Conservation (phyloP, 192 early-diverging fungal genomes). For the Umbelopsis sp. region DNA sequence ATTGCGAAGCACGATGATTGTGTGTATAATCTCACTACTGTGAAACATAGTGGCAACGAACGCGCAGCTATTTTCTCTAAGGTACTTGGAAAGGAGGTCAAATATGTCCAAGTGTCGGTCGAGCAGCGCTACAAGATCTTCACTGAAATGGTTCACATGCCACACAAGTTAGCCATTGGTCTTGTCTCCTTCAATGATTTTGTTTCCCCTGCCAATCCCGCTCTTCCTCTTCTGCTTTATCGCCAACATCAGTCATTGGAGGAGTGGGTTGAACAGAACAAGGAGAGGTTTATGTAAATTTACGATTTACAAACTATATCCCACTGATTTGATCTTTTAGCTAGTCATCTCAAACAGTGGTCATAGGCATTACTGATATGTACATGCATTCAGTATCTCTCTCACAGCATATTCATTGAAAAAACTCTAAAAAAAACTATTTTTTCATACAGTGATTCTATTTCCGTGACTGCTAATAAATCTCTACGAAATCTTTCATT, state of each 20-base stretch:
- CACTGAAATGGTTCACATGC: neutral
- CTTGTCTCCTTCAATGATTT: neutral
- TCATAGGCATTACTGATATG: too few species aligned
- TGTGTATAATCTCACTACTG: neutral
- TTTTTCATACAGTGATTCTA: too few species aligned
- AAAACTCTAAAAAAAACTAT: too few species aligned
- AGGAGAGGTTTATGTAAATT: neutral
- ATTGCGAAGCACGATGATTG: conserved; percentile 1
- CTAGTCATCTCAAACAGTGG: too few species aligned
- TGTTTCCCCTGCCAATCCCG: neutral
- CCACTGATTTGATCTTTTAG: too few species aligned
- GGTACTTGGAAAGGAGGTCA: neutral
- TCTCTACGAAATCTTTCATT: too few species aligned
- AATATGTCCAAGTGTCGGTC: neutral
- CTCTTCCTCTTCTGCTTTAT: neutral
- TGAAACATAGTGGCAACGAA: neutral
- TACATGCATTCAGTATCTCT: too few species aligned
- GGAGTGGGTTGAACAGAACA: neutral
- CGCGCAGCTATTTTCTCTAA: neutral
- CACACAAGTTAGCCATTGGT: neutral
- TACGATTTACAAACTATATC: too few species aligned
- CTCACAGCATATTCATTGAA: neutral
- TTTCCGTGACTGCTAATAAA: too few species aligned
- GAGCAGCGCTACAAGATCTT: neutral
- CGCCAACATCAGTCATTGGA: neutral